A percentile compares a stretch with the other conserved stretches of the same genome.
phyloP scores from a whole-genome alignment of 2,329 filamentous ascomycete species.

The Leptographium radiaticola region DNA sequence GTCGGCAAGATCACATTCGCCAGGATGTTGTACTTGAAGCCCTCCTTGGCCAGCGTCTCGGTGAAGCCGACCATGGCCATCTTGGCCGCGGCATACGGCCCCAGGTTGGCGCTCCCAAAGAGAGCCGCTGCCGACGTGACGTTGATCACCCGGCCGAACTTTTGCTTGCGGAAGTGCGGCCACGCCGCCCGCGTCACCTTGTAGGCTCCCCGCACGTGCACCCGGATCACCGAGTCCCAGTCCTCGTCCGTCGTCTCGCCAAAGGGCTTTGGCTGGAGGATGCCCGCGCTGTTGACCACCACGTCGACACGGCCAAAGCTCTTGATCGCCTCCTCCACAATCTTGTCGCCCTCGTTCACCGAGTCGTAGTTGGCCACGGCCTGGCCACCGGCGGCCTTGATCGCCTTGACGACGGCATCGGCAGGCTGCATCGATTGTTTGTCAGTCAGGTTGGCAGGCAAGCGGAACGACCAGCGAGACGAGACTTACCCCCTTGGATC shows the following conservation, averaged over 20 bases:
- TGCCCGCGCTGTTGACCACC: constrained; percentile 96
- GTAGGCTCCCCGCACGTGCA: constrained; percentile 88
- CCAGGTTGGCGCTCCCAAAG: constrained; percentile 90
- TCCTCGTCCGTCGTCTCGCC: constrained; percentile 97
- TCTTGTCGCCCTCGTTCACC: constrained; percentile 85
- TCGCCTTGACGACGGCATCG: constrained; percentile 71
- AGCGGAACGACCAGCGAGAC: neutral
- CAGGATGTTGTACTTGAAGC: constrained; percentile 93
- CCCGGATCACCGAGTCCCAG: constrained; percentile 89
- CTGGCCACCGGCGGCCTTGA: constrained; percentile 80
- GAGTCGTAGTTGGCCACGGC: constrained; percentile 96
- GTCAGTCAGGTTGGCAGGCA: neutral
- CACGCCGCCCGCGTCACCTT: constrained; percentile 91
- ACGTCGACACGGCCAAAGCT: constrained; percentile 79
- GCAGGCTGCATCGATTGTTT: constrained; percentile 43
- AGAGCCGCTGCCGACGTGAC: constrained; percentile 92
- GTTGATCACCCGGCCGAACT: constrained; percentile 94
- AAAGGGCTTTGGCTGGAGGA: constrained; percentile 88
- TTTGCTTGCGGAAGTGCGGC: constrained; percentile 97
- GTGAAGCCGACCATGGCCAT: constrained; percentile 92
- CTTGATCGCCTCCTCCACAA: constrained; percentile 80
- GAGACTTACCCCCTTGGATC: constrained; percentile 4
- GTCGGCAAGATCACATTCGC: constrained; percentile 92
- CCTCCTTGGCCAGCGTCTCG: constrained; percentile 95
- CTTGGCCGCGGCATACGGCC: constrained; percentile 96